Evolutionary conservation across 352 stramenopile genomes (phyloP), one percentile per base, ranked within the genome.

Genomic region (Globisporangium barbulae): DNA sequence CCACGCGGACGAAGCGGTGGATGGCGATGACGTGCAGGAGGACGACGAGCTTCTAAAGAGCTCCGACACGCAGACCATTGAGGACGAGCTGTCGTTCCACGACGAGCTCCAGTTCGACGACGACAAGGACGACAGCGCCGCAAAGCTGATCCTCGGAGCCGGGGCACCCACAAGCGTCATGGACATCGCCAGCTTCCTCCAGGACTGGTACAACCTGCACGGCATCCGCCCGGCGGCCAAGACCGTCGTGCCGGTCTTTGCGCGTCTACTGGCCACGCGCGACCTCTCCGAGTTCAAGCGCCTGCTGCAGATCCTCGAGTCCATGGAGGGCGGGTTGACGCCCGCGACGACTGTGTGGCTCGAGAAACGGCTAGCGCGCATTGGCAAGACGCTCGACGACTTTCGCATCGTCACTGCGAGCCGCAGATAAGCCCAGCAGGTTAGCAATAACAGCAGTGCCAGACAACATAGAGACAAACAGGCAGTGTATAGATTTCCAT

Each of bases 181-280:
- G 33, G 84, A 95, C 55, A 65, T 95, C 52, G 65, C 79, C 31
- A 74, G 68, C 19, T 95, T 95, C 64, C 65, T 95, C n/a, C 83
- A 93, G 63, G 84, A 93, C 68, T 93, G 84, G 86, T 86, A 93
- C 76, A 95, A 93, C 63, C 64, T 92, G 42, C 85, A 90, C 57
- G 69, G 81, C 54, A 78, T 93, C 49, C 73, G 78, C 31, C 84
- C 86, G 0, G 62, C 77, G 8, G 79, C 76, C 25, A 93, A 93
- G 76, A 95, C 86, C 7, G 70, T 91, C 58, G 81, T 93, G 45
- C 84, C 83, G 4, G 63, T 95, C 42, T 63, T 92, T 31, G 81
- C 83, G 63, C 75, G 74, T 4, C 69, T 93, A 59, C 50, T 93
- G 33, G 65, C 75, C 22, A 60, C 64, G 2, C 75, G 74, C 45